Evolutionary conservation across 176 grass and related monocot genomes (phyloP), one percentile per base, ranked within the genome.

Genomic region (Tuctoria greenei): DNA sequence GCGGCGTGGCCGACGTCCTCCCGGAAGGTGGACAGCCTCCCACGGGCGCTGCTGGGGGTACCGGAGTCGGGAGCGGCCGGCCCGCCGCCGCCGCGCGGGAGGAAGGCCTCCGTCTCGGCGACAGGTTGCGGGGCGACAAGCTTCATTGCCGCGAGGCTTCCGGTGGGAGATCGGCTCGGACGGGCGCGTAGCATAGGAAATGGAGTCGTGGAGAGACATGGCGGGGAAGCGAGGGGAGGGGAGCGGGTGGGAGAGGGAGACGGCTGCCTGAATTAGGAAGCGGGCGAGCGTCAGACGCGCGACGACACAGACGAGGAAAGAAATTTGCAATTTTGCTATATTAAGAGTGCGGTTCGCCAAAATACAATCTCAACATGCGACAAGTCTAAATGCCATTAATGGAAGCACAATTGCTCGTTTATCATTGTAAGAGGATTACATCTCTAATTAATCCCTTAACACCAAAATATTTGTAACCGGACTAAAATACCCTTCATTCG

Each of bases 1-100:
- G 95, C 95, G 18, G 95, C 91, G 65, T 90, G 91, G 3, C 79
- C 79, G 50, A 93, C 82, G 39, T 93, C 91, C 62, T 84, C 78
- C 6, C 91, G 69, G 78, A 93, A 87, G 51, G 87, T 85, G 55
- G 77, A 57, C 14, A 75, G 72, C 80, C 65, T 41, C 18, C 43
- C 36, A 37, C 54, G 66, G 52, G 9, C 71, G 14, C 70, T 68
- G 65, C 35, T 31, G n/a, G 80, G 74, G 8, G 55, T 58, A 26
- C 55, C 34, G 43, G 75, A 47, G 43, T 41, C 49, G 76, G 57
- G n/a, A 41, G 66, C 1, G 10, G 5, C 18, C 7, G 36, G 54
- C 8, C 45, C 41, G 7, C 52, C 5, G 41, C 56, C 56, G 27
- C 52, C 72, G 35, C 37, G 59, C 1, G 78, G 66, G 38, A 79